Evolutionary conservation across 106 monocot genomes (phyloP).

Genomic region (Allium fistulosum): DNA sequence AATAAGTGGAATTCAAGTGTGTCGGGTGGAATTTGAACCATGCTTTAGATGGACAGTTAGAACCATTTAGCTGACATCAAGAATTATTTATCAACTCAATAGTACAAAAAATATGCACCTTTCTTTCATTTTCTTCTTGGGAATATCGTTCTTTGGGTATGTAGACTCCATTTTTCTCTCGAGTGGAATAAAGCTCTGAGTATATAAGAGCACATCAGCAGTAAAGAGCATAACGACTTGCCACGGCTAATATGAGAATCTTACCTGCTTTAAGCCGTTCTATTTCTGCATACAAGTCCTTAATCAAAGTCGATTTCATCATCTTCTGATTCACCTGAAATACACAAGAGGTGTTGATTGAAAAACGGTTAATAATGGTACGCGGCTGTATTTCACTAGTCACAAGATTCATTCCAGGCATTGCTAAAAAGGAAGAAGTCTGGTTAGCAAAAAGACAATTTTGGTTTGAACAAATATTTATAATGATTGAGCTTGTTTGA

Average conservation of each 20-base stretch:
- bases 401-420: neutral
- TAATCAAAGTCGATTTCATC: conserved; percentile 97
- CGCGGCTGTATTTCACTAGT: too few relatives aligned
- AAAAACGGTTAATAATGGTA: neutral
- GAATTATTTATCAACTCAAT: too few relatives aligned
- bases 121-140: conserved; percentile 84
- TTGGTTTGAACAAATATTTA: too few relatives aligned
- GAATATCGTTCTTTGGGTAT: conserved; percentile 92
- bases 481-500: too few relatives aligned
- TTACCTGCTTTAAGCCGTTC: conserved; percentile 94
- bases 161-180: conserved; percentile 94
- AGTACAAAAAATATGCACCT: conserved; percentile 36
- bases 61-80: too few relatives aligned
- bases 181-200: conserved; percentile 85
- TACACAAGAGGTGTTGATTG: neutral
- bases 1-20: too few relatives aligned
- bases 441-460: too few relatives aligned
- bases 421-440: too few relatives aligned
- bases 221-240: neutral
- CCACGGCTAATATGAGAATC: neutral
- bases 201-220: neutral
- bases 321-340: conserved; percentile 96
- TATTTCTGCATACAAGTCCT: conserved; percentile 92
- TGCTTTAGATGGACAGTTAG: too few relatives aligned
- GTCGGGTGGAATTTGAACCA: too few relatives aligned